phyloP scores from a whole-genome alignment of 176 grass and related monocot genomes.

The Puya raimondii region DNA sequence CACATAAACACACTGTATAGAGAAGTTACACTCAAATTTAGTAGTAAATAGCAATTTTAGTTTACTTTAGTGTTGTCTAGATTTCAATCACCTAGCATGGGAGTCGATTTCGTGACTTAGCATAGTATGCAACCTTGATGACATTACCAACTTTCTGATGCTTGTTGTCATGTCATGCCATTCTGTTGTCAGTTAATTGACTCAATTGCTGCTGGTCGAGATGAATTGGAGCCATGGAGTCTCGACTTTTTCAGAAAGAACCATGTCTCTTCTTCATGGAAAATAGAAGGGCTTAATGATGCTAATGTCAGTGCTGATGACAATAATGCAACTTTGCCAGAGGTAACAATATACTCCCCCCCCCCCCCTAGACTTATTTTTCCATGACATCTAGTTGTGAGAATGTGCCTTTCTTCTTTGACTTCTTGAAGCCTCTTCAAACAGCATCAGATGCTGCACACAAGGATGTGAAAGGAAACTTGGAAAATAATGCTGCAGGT shows the following conservation, averaged over 20 bases:
- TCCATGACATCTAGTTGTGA: neutral
- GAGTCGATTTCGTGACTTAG: no score
- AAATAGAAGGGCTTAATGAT: constrained; percentile 40
- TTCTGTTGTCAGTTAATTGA: constrained; percentile 54
- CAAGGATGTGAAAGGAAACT: constrained; percentile 18
- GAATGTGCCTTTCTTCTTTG: neutral
- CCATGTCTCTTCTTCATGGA: constrained; percentile 77
- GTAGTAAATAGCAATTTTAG: no score
- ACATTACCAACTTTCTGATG: neutral
- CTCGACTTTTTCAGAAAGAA: constrained; percentile 67
- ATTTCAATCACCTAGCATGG: no score
- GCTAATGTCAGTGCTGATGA: constrained; percentile 13
- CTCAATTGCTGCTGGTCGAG: constrained; percentile 61
- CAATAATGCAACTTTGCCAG: constrained; percentile 24
- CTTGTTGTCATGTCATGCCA: constrained; percentile 10
- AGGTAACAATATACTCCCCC: neutral
- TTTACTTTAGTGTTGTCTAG: no score
- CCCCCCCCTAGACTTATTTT: neutral
- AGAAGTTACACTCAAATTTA: no score
- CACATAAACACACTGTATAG: no score
- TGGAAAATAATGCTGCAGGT: constrained; percentile 30
- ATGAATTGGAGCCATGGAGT: constrained; percentile 62
- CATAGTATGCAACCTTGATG: no score
- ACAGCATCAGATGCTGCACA: constrained; percentile 27
- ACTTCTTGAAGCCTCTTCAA: constrained; percentile 12